These are phyloP conservation scores for Epichloe festucae DNA, from an alignment of 2,329 filamentous ascomycete genomes.

Conservation along the genomic window DNA sequence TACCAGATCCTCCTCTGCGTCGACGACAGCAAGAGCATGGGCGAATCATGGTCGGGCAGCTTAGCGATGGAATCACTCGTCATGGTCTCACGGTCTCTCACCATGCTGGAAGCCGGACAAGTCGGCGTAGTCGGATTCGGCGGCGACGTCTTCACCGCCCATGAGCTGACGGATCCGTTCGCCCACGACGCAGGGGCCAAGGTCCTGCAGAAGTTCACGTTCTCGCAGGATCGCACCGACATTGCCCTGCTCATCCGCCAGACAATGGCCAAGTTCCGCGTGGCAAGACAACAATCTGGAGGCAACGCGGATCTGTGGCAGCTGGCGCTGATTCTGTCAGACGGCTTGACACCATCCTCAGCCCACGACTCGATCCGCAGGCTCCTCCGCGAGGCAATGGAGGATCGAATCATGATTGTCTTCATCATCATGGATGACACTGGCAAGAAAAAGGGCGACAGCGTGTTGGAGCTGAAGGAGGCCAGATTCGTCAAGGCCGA, in stretches of 20 bases:
- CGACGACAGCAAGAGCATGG: conserved; percentile 92
- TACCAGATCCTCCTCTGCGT: conserved; percentile 98
- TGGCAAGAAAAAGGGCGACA: conserved; percentile 36
- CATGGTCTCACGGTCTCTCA: conserved; percentile 73
- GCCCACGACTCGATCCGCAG: conserved; percentile 74
- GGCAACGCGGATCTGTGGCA: conserved; percentile 74
- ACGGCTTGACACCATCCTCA: conserved; percentile 73
- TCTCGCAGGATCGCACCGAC: conserved; percentile 76
- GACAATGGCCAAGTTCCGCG: conserved; percentile 70
- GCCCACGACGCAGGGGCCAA: conserved; percentile 63
- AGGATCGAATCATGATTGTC: conserved; percentile 94
- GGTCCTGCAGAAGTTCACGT: conserved; percentile 73
- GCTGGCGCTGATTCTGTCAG: conserved; percentile 80
- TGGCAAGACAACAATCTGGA: conserved; percentile 51
- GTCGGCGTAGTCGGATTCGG: conserved; percentile 89
- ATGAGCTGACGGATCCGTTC: conserved; percentile 74
- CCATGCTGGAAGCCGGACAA: conserved; percentile 89
- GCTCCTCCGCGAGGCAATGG: conserved; percentile 74
- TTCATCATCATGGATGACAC: conserved; percentile 86
- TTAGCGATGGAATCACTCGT: conserved; percentile 91
- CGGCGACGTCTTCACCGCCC: conserved; percentile 67
- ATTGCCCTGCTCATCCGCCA: conserved; percentile 64
- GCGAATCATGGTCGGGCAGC: conserved; percentile 59
- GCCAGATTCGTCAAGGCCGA: conserved; percentile 63
- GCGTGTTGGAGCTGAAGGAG: conserved; percentile 79